Evolutionary conservation across 2,329 filamentous ascomycete genomes (phyloP), one percentile per base, ranked within the genome.

Genomic region (Chlorencoelia australis): DNA sequence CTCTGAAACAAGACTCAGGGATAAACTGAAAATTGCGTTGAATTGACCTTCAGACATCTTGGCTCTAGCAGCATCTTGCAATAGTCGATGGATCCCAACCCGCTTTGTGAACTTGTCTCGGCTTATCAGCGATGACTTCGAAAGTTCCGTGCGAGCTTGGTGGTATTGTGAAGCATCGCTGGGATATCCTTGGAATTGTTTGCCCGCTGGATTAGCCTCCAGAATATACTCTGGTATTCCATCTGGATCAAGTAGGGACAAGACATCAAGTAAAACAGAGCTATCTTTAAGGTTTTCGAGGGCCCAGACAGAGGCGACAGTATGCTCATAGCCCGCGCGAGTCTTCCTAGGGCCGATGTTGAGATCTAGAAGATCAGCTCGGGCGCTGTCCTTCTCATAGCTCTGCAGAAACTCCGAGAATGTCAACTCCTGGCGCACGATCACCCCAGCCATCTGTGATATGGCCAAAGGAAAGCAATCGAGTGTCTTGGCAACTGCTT

Each of bases 31-130:
- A 24, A 39, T 41, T 41, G 48, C 22, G 15, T 43, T n/a, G 26
- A 33, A 37, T 5, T 39, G 40, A 46, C 14, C 21, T 22, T 35
- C 28, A 15, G 17, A 32, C 43, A 54, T 49, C 33, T 30, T 39
- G 11, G 46, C 46, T 29, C 44, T 37, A n/a, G 49, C 26, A 3
- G 43, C 46, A 38, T 54, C 52, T 46, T 56, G 52, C 5, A 56
- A 37, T 8, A 56, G 44, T 18, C 46, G 42, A 37, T 56, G 49
- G 4, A 56, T 44, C 2, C 40, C 45, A 20, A 54, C 16, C 15
- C 49, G 39, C 7, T 43, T 39, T 30, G 48, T 42, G 26, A 43
- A 14, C 15, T 41, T 50, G 17, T 54, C 36, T 30, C 40, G 39
- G 24, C 47, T 43, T n/a, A 54, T 30, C 3, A 56, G 42, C 7